Percentiles rank a stretch among this genome's conserved stretches.
These are phyloP conservation scores for Agrocybe pediades DNA, from an alignment of 768 basidiomycete species.

Conservation along the genomic window DNA sequence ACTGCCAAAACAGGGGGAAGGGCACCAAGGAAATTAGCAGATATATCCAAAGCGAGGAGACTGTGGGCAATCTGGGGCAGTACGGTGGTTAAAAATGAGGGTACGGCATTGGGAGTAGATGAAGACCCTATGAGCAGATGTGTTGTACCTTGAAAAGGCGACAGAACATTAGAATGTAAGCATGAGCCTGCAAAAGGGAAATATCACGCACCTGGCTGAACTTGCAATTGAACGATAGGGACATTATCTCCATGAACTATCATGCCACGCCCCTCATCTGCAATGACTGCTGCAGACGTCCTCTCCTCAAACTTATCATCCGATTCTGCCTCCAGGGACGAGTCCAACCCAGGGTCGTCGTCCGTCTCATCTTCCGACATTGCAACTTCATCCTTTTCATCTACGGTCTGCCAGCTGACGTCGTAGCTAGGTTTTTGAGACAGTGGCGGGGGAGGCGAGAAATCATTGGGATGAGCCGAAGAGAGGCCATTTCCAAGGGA, in stretches of 20 bases:
- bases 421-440: constrained; percentile 74
- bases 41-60: constrained; percentile 92
- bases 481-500: constrained; percentile 52
- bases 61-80: constrained; percentile 76
- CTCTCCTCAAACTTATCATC: constrained; percentile 65
- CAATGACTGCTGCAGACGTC: constrained; percentile 76
- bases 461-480: constrained; percentile 25
- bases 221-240: constrained; percentile 61
- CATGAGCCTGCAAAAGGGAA: constrained; percentile 6
- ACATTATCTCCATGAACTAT: constrained; percentile 73
- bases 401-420: constrained; percentile 71
- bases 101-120: constrained; percentile 74
- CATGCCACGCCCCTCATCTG: constrained; percentile 83
- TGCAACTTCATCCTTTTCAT: constrained; percentile 68
- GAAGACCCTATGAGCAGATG: constrained; percentile 91
- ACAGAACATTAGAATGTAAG: constrained; percentile 3
- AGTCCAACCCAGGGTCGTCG: constrained; percentile 39
- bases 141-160: constrained; percentile 69
- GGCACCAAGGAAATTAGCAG: constrained; percentile 81
- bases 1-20: constrained; percentile 82
- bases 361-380: constrained; percentile 61
- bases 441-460: constrained; percentile 18
- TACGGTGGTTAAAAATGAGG: constrained; percentile 66
- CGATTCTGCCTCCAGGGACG: constrained; percentile 28
- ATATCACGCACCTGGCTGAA: constrained; percentile 70